Percentiles rank a stretch among this genome's conserved stretches.
Evolutionary conservation across 1,284 basidiomycete genomes (phyloP).

Genomic region (Tremellales sp.): DNA sequence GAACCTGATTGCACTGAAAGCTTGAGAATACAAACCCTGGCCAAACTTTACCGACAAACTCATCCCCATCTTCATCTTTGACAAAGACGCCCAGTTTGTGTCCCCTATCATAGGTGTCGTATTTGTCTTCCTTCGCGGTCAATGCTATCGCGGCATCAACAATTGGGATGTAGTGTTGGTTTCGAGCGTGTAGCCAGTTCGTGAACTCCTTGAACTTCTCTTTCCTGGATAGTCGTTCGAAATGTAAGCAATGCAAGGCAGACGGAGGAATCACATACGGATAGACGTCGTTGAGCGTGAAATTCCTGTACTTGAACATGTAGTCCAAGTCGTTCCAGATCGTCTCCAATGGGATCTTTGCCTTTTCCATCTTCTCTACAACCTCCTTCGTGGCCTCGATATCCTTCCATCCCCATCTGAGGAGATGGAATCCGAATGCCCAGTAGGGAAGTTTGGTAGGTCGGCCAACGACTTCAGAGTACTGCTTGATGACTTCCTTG

Average conservation of each 20-base stretch:
- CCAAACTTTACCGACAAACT: slow-evolving; percentile 60
- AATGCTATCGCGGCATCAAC: slow-evolving; percentile 21
- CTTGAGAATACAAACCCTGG: too few species aligned
- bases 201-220: slow-evolving; percentile 58
- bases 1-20: too few species aligned
- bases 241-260: slow-evolving; percentile 69
- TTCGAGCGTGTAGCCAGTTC: slow-evolving; percentile 53
- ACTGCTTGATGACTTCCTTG: slow-evolving; percentile 7
- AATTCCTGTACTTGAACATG: slow-evolving; percentile 54
- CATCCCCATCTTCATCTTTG: slow-evolving; percentile 59
- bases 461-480: slow-evolving; percentile 17
- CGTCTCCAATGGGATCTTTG: slow-evolving; percentile 12
- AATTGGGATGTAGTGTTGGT: slow-evolving; percentile 54
- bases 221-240: slow-evolving; percentile 59
- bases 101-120: slow-evolving; percentile 58
- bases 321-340: slow-evolving; percentile 54
- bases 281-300: not conserved
- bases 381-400: slow-evolving; percentile 21
- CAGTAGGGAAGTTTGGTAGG: slow-evolving; percentile 26
- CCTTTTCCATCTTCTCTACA: slow-evolving; percentile 10
- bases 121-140: slow-evolving; percentile 41
- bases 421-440: slow-evolving; percentile 30
- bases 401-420: slow-evolving; percentile 33
- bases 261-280: slow-evolving; percentile 44
- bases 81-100: slow-evolving; percentile 57